Evolutionary conservation across 495 filamentous ascomycete species (phyloP).

Genomic region (Aspergillus cavernicola): DNA sequence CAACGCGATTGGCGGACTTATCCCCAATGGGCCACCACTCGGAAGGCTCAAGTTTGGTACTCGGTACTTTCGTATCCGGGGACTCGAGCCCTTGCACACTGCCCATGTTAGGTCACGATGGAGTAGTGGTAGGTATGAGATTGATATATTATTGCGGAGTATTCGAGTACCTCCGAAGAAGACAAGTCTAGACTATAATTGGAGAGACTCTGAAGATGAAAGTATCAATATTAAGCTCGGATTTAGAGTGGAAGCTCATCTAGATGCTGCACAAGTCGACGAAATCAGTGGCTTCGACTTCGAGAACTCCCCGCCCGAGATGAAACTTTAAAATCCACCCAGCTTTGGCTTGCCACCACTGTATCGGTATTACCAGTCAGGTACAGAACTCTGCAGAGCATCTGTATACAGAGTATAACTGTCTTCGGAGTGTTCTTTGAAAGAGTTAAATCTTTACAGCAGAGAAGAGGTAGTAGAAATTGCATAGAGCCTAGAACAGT

Average conservation of each 20-base stretch:
- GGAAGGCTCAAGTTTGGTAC: background rate
- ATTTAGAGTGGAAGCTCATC: background rate
- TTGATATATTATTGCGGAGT: too few species aligned
- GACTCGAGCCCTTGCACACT: too few species aligned
- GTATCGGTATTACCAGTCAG: background rate
- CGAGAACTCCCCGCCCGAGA: background rate
- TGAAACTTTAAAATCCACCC: background rate
- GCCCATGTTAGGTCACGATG: too few species aligned
- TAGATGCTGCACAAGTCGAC: background rate
- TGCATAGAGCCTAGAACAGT: too few species aligned
- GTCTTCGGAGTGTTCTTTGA: too few species aligned
- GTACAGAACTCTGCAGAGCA: background rate
- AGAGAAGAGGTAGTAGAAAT: too few species aligned
- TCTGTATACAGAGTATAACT: background rate
- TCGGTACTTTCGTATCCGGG: background rate
- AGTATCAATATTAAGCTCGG: conserved; percentile 2
- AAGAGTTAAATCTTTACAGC: too few species aligned
- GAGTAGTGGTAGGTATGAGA: too few species aligned
- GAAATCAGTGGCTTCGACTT: background rate
- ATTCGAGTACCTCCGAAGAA: too few species aligned
- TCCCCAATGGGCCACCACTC: background rate
- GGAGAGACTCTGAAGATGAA: background rate
- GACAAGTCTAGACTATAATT: background rate
- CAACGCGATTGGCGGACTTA: conserved; percentile 4
- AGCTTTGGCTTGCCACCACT: background rate